These are phyloP conservation scores for Penicillium sp. DNA, from an alignment of 2,329 filamentous ascomycete species.

Conservation along the genomic window DNA sequence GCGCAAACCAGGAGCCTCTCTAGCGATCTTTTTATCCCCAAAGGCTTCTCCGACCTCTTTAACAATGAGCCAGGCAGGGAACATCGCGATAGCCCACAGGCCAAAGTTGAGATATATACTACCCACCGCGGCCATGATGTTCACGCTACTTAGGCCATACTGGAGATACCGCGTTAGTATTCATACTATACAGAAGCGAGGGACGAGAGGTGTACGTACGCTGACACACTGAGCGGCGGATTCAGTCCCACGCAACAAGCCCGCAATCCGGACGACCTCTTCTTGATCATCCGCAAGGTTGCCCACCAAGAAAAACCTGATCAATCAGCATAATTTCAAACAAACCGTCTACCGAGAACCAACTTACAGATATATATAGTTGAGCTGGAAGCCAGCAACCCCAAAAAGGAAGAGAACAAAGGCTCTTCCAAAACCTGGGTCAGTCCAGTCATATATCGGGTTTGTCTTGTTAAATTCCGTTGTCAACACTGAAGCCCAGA, in stretches of 20 bases:
- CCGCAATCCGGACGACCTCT: conserved; percentile 66
- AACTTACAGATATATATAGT: conserved; percentile 66
- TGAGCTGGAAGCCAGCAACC: conserved; percentile 66
- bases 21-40: conserved; percentile 30
- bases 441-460: conserved; percentile 65
- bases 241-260: conserved; percentile 66
- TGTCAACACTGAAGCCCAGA: conserved; percentile 66
- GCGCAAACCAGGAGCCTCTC: conserved; percentile 18
- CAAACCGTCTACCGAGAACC: neutral
- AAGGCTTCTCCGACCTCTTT: conserved; percentile 50
- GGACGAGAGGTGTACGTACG: conserved; percentile 33
- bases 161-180: conserved; percentile 18
- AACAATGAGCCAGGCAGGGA: conserved; percentile 66
- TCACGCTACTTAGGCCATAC: conserved; percentile 64
- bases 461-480: conserved; percentile 57
- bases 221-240: conserved; percentile 71
- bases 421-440: conserved; percentile 60
- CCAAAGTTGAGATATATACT: conserved; percentile 69
- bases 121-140: conserved; percentile 62
- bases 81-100: conserved; percentile 62
- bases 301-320: conserved; percentile 66
- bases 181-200: neutral
- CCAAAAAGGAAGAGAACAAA: conserved; percentile 68
- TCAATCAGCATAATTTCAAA: neutral
- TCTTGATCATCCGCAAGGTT: conserved; percentile 61